Base-by-base conservation (phyloP, 2,329 filamentous ascomycete species). In the Aureobasidium sp. region DNA sequence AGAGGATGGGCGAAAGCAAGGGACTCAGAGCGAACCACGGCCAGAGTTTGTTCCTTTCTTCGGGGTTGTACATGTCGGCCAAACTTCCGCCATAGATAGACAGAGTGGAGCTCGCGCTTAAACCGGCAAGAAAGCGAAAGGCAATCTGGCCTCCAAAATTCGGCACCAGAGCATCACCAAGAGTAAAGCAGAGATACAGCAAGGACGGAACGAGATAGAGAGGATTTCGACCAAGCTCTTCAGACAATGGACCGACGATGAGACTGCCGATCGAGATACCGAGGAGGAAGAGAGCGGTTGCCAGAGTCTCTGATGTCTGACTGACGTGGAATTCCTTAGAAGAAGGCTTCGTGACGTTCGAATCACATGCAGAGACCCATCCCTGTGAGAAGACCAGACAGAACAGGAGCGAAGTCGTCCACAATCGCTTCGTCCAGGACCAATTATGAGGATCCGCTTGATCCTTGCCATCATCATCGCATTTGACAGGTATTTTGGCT, bases 81-180 rank as follows among this genome's bases (percentile, higher is more conserved):
- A 67, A 32, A 27, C 57, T 64, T 5, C 62, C 62, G 1, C 66
- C 66, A 39, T 64, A 64, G 29, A 66, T 64, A 2, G 62, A 58
- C 20, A 64, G 52, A 12, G 65, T 60, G 17, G 64, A 42, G 20
- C 58, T 62, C 4, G 63, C 20, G 20, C 36, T 58, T 4, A 66
- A 15, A 23, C 66, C 66, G 8, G 61, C 63, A 2, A 67, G 57
- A 36, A 65, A 63, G 12, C 66, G 44, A 13, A 63, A 60, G 2
- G 60, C 44, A 8, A 67, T 59, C 42, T 67, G 62, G 17, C 48
- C 60, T 10, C 44, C 65, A 32, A 64, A 65, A 32, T 62, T 65
- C 0, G 51, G 58, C 10, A 53, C 12, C 3, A 65, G 42, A 3
- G 64, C 64, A 27, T 61, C 34, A 32, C 53, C 64, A 2, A 66